These are phyloP conservation scores for Sanguinoderma infundibulare DNA, from an alignment of 1,284 basidiomycete genomes.

Conservation along the genomic window DNA sequence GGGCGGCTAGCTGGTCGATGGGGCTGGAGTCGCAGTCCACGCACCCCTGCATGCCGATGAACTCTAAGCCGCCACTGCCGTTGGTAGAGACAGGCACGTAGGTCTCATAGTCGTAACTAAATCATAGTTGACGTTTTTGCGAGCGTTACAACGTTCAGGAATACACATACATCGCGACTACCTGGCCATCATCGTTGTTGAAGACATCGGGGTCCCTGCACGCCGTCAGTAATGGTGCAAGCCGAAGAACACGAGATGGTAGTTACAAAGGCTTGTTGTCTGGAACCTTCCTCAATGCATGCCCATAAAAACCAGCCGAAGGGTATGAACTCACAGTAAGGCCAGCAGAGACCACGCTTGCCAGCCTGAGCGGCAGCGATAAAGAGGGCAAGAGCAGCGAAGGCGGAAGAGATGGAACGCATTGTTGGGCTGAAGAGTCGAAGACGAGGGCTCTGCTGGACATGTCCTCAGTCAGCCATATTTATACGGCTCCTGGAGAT, in stretches of 20 bases:
- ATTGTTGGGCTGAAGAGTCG: neutral
- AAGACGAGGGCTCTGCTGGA: too few relatives aligned
- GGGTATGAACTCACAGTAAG: neutral
- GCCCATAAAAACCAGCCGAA: neutral
- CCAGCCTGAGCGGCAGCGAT: neutral
- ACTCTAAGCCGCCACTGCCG: neutral
- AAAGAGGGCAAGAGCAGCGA: neutral
- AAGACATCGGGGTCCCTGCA: neutral
- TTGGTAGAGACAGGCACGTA: neutral
- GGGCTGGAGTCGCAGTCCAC: neutral
- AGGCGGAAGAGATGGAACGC: neutral
- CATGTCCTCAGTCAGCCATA: too few relatives aligned
- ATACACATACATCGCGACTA: neutral
- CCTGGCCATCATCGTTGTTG: neutral
- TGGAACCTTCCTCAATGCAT: neutral
- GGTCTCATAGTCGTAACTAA: constrained; percentile 1
- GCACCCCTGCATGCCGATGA: constrained; percentile 2
- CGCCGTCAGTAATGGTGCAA: neutral
- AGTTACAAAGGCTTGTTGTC: neutral
- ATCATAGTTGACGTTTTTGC: neutral
- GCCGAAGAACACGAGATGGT: neutral
- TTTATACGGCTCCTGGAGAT: too few relatives aligned
- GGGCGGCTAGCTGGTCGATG: neutral
- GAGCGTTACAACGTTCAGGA: too few relatives aligned
- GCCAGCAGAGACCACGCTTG: constrained; percentile 2